Evolutionary conservation across 257 asterid genomes (phyloP).

Genomic region (Cinchona pubescens): DNA sequence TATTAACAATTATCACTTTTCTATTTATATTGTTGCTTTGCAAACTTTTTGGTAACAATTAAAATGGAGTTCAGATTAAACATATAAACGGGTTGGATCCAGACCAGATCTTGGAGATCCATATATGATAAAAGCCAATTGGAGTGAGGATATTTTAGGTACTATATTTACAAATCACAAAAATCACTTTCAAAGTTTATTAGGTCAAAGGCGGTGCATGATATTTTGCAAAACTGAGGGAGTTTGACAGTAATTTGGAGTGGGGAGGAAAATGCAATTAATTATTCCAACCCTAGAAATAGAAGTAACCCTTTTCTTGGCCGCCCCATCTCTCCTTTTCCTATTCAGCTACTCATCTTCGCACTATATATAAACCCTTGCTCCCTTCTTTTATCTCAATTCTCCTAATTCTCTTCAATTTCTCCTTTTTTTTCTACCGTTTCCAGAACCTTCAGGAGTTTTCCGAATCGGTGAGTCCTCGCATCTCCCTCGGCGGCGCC

Average conservation of each 20-base stretch:
- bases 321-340: conserved; percentile 20
- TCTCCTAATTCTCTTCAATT: background rate
- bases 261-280: background rate
- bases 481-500: background rate
- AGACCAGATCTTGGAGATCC: too few relatives aligned
- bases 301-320: conserved; percentile 11
- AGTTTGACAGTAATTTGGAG: background rate
- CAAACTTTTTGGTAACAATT: too few relatives aligned
- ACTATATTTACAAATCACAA: background rate
- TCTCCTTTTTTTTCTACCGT: background rate
- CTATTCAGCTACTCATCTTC: background rate
- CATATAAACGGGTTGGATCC: too few relatives aligned
- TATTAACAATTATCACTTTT: too few relatives aligned
- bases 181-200: background rate
- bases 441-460: background rate
- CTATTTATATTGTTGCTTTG: too few relatives aligned
- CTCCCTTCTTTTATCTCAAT: background rate
- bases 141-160: too few relatives aligned
- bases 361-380: conserved; percentile 15
- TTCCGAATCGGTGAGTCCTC: conserved; percentile 19
- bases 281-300: conserved; percentile 24
- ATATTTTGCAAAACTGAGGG: background rate
- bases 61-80: too few relatives aligned
- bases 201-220: background rate
- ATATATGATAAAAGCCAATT: too few relatives aligned